Conservation (phyloP, 768 basidiomycete genomes). For the Ephemerocybe angulata region DNA sequence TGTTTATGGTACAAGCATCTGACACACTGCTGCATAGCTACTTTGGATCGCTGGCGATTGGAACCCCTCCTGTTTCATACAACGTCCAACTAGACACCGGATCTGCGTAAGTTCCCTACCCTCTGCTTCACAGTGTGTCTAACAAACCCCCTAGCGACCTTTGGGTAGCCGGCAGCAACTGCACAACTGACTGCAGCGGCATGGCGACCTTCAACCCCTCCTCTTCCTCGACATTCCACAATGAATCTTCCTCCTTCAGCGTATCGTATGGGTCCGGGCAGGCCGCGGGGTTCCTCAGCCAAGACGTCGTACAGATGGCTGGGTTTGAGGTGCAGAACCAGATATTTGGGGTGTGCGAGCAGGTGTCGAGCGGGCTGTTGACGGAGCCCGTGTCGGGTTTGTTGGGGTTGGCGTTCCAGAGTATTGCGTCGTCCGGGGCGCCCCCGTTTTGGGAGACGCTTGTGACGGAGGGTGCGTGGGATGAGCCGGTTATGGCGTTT, state of each 20-base stretch:
- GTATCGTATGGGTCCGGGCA: slow-evolving; percentile 82
- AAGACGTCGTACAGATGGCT: slow-evolving; percentile 82
- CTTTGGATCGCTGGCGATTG: slow-evolving; percentile 72
- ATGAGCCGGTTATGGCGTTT: slow-evolving; percentile 75
- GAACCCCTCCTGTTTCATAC: slow-evolving; percentile 77
- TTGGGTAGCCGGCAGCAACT: slow-evolving; percentile 68
- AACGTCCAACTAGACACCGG: slow-evolving; percentile 91
- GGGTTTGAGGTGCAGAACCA: slow-evolving; percentile 82
- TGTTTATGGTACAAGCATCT: not conserved
- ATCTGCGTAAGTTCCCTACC: slow-evolving; percentile 52
- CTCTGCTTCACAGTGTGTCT: not conserved
- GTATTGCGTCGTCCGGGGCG: slow-evolving; percentile 67
- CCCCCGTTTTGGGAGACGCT: slow-evolving; percentile 86
- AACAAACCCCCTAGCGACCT: slow-evolving; percentile 53
- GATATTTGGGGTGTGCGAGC: slow-evolving; percentile 58
- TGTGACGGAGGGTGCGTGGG: slow-evolving; percentile 55
- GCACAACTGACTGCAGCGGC: slow-evolving; percentile 41
- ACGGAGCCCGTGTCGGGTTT: slow-evolving; percentile 77
- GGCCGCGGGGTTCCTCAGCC: slow-evolving; percentile 65
- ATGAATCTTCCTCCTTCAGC: slow-evolving; percentile 52
- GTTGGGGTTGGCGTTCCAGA: slow-evolving; percentile 78
- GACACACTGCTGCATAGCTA: slow-evolving; percentile 41
- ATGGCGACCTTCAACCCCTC: slow-evolving; percentile 47
- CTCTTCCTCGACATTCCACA: slow-evolving; percentile 59
- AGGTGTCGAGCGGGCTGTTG: slow-evolving; percentile 58